phyloP scores from a whole-genome alignment of 805 yeast genomes.

The Yamadazyma phyllophila region DNA sequence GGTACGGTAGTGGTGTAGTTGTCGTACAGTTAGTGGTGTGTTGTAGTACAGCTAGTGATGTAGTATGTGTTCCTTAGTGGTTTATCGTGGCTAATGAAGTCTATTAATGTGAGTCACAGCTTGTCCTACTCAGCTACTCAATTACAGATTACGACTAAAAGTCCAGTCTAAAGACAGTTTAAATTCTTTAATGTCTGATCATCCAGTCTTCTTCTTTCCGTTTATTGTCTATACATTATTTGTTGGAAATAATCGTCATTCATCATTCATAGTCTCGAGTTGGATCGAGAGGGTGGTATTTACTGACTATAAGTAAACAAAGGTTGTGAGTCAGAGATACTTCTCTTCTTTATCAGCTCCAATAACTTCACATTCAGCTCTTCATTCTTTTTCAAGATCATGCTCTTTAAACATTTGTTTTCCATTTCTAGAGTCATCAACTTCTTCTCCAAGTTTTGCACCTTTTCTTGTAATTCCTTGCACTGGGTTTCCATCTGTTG shows the following conservation, averaged over 20 bases:
- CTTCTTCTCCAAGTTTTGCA: constrained; percentile 63
- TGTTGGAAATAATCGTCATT: constrained; percentile 20
- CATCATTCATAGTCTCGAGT: constrained; percentile 23
- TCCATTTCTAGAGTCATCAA: constrained; percentile 91
- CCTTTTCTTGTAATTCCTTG: constrained; percentile 67
- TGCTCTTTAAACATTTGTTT: constrained; percentile 75
- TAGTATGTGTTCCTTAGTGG: too few relatives aligned
- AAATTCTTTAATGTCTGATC: too few relatives aligned
- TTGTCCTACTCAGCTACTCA: too few relatives aligned
- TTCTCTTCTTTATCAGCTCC: constrained; percentile 50
- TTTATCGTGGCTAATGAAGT: too few relatives aligned
- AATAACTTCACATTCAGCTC: constrained; percentile 52
- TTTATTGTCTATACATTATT: constrained; percentile 11
- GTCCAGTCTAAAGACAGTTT: too few relatives aligned
- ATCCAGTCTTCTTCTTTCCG: not conserved
- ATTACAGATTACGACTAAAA: too few relatives aligned
- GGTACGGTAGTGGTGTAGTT: too few relatives aligned
- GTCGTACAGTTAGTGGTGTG: too few relatives aligned
- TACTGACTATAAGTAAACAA: constrained; percentile 32
- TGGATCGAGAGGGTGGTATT: constrained; percentile 25
- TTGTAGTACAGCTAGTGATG: too few relatives aligned
- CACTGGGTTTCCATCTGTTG: constrained; percentile 83
- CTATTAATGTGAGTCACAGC: too few relatives aligned
- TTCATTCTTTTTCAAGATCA: constrained; percentile 78
- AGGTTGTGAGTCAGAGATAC: constrained; percentile 32